Evolutionary conservation across 805 yeast species (phyloP), one percentile per base, ranked within the genome.

Genomic region (Candida schatavii): DNA sequence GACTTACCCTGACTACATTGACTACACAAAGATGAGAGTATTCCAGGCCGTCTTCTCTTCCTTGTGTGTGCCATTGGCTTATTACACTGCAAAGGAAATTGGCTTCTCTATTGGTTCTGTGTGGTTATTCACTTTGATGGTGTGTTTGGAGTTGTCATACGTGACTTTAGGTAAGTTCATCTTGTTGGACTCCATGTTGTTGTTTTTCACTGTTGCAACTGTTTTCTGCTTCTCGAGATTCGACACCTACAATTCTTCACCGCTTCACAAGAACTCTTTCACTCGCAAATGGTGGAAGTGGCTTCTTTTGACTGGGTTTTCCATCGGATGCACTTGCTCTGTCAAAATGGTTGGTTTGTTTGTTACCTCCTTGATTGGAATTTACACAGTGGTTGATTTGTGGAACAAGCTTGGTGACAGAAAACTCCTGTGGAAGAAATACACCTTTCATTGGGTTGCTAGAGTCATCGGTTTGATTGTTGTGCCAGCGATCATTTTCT

Each of bases 291-390:
- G 99, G 97, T 93, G 96, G 96, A 81, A 80, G 60, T 91, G 97
- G 96, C 66, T 93, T 40, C 52, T 84, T 19, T 66, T 85, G 44
- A 85, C 96, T 6, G 99, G 99, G 50, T 67, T 88, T 40, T 72
- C 80, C 35, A 80, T 93, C 55, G 98, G 99, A 32, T 86, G 93
- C 62, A 85, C 90, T 15, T 84, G 91, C 58, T 85, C 96, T 22
- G 95, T 89, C 44, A 93, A 93, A 67, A 88, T 90, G 96, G 98
- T 93, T 44, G 99, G 99, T 54, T 74, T 91, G 43, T 88, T 93
- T 56, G 87, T 88, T 46, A 91, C 95, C 43, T 64, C 88, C 14
- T 68, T 89, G 48, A 89, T 93, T 42, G 99, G 99, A 37, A 77
- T 88, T 47, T 88, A 91, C 66, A 89, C 97, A 18, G 72, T 87